phyloP scores from a whole-genome alignment of 495 filamentous ascomycete genomes.

The Neurospora tetrasperma region DNA sequence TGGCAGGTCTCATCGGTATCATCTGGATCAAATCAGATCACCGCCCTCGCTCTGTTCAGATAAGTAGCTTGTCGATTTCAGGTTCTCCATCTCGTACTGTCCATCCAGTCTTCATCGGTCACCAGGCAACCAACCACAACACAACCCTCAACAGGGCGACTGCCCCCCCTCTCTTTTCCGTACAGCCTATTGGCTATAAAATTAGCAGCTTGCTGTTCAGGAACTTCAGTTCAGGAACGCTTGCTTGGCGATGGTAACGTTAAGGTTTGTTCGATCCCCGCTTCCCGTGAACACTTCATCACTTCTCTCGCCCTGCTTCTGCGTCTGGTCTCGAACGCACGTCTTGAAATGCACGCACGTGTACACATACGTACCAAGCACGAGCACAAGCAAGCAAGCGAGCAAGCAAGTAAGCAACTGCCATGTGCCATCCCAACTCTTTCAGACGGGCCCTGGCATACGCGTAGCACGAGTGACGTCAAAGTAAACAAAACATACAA shows the following conservation, averaged over 20 bases:
- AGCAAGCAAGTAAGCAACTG: not conserved
- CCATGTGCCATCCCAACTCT: not conserved
- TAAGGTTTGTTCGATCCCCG: not conserved
- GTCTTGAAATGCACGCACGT: not conserved
- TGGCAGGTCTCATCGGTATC: too few relatives aligned
- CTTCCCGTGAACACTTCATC: not conserved
- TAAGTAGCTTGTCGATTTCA: not conserved
- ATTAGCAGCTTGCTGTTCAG: not conserved
- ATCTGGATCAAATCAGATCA: too few relatives aligned
- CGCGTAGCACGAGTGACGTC: not conserved
- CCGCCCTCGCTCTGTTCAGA: too few relatives aligned
- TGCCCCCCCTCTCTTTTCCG: not conserved
- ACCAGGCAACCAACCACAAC: not conserved
- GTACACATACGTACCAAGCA: not conserved
- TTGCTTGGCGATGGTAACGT: not conserved
- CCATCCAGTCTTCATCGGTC: not conserved
- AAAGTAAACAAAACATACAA: constrained; percentile 1
- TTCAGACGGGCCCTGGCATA: not conserved
- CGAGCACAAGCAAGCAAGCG: not conserved
- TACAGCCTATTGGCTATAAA: not conserved
- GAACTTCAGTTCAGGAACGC: not conserved
- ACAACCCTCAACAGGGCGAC: not conserved
- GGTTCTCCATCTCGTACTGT: not conserved
- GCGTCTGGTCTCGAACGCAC: not conserved
- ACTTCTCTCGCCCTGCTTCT: not conserved